Base-by-base conservation (phyloP, 768 basidiomycete species). In the Agrocybe chaxingu region DNA sequence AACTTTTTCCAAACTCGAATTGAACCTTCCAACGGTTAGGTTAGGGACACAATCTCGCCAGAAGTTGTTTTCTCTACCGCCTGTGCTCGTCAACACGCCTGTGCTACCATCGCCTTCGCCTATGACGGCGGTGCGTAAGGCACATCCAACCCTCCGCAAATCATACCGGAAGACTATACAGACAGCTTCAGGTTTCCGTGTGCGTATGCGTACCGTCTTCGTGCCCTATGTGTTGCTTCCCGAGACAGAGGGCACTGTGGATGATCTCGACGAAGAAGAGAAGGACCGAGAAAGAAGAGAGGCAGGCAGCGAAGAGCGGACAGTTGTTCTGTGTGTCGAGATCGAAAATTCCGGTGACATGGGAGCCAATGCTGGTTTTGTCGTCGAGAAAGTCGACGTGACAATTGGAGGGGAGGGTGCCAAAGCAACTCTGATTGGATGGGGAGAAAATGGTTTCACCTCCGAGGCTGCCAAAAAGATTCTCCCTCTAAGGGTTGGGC, bases 131-230 rank as follows among this genome's bases (percentile, higher is more conserved):
- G 65, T 72, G 40, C 75, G 74, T 33, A 68, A 69, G 56, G 74
- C 79, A 1, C 80, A 74, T 31, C 79, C 87, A 0, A 89, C 90
- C 0, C 71, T 97, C 8, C 84, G 91, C 42, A 94, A 93, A 64
- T 91, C 92, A 1, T 94, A 84, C 65, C 80, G 93, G 24, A 86
- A 88, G 60, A 85, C 87, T 1, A 69, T 97, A 12, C 76, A 78
- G 40, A 87, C 89, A 0, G 83, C 87, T 3, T 88, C 89, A 24
- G 93, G 92, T 3, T 88, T 97, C 66, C 79, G 84, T 16, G 88
- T 97, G 19, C 84, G 92, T 32, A 96, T 96, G 94, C 80, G 92
- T n/a, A 94, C 92, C 0, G 87, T 93, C 4, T 92, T 94, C 56
- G 84, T 95, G 8, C 94, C 94, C 0, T 86, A 91, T 57, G 80